phyloP scores from a whole-genome alignment of 768 basidiomycete genomes.

The Russula earlei region DNA sequence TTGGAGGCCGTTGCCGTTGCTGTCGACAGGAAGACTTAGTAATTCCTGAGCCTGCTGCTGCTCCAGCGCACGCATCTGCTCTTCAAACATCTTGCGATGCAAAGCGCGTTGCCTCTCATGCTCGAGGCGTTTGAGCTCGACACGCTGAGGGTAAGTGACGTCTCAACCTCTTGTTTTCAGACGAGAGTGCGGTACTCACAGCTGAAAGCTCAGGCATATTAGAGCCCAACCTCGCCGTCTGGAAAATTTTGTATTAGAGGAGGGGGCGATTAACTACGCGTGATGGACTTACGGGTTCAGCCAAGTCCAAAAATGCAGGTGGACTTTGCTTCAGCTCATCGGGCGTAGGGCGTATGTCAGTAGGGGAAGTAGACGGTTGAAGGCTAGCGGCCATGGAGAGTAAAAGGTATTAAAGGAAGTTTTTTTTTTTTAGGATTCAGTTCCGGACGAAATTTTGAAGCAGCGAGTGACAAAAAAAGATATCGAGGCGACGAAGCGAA shows the following conservation, averaged over 20 bases:
- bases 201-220: constrained; percentile 83
- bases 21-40: constrained; percentile 61
- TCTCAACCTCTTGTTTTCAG: constrained; percentile 2
- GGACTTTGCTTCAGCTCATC: constrained; percentile 80
- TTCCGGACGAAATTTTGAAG: constrained; percentile 42
- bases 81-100: constrained; percentile 89
- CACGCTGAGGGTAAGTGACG: constrained; percentile 43
- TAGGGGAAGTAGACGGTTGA: constrained; percentile 64
- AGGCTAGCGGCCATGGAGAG: constrained; percentile 58
- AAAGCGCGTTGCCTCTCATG: constrained; percentile 83
- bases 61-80: constrained; percentile 92
- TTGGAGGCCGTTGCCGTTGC: constrained; percentile 42
- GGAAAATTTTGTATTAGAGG: constrained; percentile 12
- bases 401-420: constrained; percentile 27
- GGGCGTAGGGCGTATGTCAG: constrained; percentile 57
- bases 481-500: constrained; percentile 33
- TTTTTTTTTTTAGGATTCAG: constrained; percentile 39
- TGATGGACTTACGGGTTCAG: constrained; percentile 66
- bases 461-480: constrained; percentile 31
- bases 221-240: constrained; percentile 79
- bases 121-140: constrained; percentile 81
- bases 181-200: constrained; percentile 38
- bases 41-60: constrained; percentile 84
- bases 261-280: constrained; percentile 8
- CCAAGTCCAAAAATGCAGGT: constrained; percentile 87